Conservation (phyloP, 331 rosid genomes). For the Rhamnella rubrinervis region DNA sequence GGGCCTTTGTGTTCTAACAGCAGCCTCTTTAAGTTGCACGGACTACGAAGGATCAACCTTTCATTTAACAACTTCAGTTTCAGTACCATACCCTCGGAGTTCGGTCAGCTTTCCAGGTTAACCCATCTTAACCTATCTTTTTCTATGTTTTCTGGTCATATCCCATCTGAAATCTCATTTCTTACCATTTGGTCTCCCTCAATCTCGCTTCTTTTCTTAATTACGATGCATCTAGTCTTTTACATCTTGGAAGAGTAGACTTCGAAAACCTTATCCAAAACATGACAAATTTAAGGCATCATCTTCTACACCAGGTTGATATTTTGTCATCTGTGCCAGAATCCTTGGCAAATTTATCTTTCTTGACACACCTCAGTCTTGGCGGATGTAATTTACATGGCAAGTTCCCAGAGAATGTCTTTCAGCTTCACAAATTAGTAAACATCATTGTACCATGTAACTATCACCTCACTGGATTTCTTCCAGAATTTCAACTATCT, state of each 20-base stretch:
- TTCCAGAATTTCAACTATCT: not conserved
- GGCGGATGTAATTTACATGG: not conserved
- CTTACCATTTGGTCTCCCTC: not conserved
- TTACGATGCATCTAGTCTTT: too few relatives aligned
- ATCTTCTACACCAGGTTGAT: not conserved
- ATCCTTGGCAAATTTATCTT: not conserved
- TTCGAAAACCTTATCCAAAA: not conserved
- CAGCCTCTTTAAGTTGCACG: conserved; percentile 22
- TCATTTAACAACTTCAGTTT: not conserved
- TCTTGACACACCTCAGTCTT: not conserved
- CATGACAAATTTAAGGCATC: not conserved
- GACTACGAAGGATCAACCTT: conserved; percentile 31
- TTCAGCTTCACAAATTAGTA: not conserved
- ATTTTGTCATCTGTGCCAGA: not conserved
- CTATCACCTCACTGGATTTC: not conserved
- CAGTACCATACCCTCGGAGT: conserved; percentile 27
- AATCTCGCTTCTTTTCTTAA: not conserved
- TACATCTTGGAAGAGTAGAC: not conserved
- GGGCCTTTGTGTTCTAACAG: conserved; percentile 32
- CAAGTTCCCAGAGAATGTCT: not conserved
- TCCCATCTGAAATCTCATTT: conserved; percentile 11
- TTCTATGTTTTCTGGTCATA: too few relatives aligned
- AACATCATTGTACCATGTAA: not conserved
- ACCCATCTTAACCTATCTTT: too few relatives aligned
- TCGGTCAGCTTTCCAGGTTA: conserved; percentile 3